Base-by-base conservation (phyloP, 2,329 filamentous ascomycete species). In the Cladophialophora exuberans region DNA sequence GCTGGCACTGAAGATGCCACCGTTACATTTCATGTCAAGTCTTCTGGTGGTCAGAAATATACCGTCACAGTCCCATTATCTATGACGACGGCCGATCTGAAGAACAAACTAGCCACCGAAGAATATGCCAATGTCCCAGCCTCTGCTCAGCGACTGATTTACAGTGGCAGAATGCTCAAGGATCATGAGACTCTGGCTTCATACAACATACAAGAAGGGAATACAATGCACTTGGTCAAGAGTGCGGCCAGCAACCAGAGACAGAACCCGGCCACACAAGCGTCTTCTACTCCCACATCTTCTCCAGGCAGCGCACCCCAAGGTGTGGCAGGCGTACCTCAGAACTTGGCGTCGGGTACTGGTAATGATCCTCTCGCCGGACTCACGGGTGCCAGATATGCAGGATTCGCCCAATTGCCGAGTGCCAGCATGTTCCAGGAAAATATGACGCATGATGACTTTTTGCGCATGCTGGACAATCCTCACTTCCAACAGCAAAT, bases 201-300 rank as follows among this genome's bases (percentile, higher is more conserved):
- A 53, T 95, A 95, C 78, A 97, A 97, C 79, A 92, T 99, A 73
- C 97, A 97, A 80, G 82, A 90, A 62, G 91, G 92, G 61, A 94
- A 97, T 73, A 97, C 93, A 15, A 85, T 99, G 65, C 94, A 99
- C 72, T 83, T 99, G 66, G 94, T 99, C 67, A 97, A 96, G 79
- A 95, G 91, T 70, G 93, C 94, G 39, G 89, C 89, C 57, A 97
- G 92, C 81, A 96, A 95, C 66, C 81, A 80, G 59, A 79, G 80
- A 54, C 81, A 83, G 65, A 80, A 79, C 61, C 79, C 78, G 11
- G 73, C 81, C 17, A 76, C 73, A 57, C 79, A 81, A 65, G 71
- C 74, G 44, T 69, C 70, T 52, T 68, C 75, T 18, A 68, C 74
- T 9, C 46, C 68, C 22, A 75, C 72, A 28, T 60, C 68, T 30